Conservation (phyloP, 768 basidiomycete genomes). For the Boletus subcaerulescens region DNA sequence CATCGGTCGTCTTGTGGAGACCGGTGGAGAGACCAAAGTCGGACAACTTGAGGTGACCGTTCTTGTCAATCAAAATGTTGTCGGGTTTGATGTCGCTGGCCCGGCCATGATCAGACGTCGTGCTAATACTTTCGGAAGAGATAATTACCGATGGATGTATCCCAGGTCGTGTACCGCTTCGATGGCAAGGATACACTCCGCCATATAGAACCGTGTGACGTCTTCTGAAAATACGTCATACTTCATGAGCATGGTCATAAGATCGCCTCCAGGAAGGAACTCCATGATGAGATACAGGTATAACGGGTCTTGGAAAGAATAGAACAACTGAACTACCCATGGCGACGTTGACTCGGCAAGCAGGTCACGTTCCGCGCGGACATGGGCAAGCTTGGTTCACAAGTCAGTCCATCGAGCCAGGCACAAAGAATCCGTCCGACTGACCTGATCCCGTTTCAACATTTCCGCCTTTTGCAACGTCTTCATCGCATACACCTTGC, state of each 20-base stretch:
- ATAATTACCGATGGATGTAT: slow-evolving; percentile 89
- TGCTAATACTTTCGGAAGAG: background rate
- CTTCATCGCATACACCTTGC: slow-evolving; percentile 99
- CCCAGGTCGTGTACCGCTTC: slow-evolving; percentile 98
- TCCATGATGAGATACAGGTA: slow-evolving; percentile 99
- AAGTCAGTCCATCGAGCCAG: slow-evolving; percentile 4
- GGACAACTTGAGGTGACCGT: slow-evolving; percentile 94
- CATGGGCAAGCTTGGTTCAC: slow-evolving; percentile 79
- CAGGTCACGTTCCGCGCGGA: slow-evolving; percentile 95
- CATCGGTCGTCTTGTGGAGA: slow-evolving; percentile 94
- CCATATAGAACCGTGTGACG: slow-evolving; percentile 98
- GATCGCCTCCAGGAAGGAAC: slow-evolving; percentile 87
- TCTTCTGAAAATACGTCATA: slow-evolving; percentile 99
- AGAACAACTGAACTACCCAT: slow-evolving; percentile 97
- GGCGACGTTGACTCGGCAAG: slow-evolving; percentile 94
- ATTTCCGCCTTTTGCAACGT: slow-evolving; percentile 97
- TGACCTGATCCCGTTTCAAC: slow-evolving; percentile 97
- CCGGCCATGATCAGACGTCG: background rate
- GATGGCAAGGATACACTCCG: slow-evolving; percentile 95
- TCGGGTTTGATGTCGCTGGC: slow-evolving; percentile 97
- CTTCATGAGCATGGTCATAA: slow-evolving; percentile 99
- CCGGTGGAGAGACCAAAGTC: slow-evolving; percentile 98
- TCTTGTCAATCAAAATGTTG: slow-evolving; percentile 97
- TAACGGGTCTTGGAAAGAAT: slow-evolving; percentile 95
- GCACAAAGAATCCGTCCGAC: slow-evolving; percentile 17